These are phyloP conservation scores for Testicularia cyperi DNA, from an alignment of 1,284 basidiomycete genomes.

Conservation along the genomic window DNA sequence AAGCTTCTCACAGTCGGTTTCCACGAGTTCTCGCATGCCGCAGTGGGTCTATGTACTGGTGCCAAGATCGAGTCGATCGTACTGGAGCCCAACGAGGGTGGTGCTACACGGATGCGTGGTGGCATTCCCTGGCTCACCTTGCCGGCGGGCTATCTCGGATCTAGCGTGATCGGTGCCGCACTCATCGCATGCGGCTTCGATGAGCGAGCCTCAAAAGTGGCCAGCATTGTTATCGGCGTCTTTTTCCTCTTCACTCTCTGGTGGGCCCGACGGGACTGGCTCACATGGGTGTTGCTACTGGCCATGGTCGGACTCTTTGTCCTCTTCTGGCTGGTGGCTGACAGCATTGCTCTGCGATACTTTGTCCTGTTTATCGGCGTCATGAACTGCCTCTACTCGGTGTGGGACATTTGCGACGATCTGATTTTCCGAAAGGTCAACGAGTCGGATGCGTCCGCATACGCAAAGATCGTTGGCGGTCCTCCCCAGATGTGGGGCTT, in stretches of 20 bases:
- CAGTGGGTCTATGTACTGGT: slow-evolving; percentile 73
- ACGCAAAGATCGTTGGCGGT: slow-evolving; percentile 78
- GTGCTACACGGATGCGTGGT: slow-evolving; percentile 87
- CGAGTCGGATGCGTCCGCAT: slow-evolving; percentile 84
- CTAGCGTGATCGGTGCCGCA: slow-evolving; percentile 76
- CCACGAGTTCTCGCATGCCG: slow-evolving; percentile 55
- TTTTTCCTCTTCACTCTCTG: slow-evolving; percentile 91
- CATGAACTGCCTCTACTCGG: slow-evolving; percentile 56
- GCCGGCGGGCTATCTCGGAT: slow-evolving; percentile 71
- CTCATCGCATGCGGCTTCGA: slow-evolving; percentile 89
- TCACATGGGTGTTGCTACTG: slow-evolving; percentile 62
- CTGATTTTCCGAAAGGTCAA: slow-evolving; percentile 74
- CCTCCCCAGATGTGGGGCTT: slow-evolving; percentile 65
- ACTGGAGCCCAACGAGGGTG: slow-evolving; percentile 73
- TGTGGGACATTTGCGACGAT: slow-evolving; percentile 68
- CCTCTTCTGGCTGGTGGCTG: slow-evolving; percentile 39
- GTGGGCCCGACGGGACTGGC: slow-evolving; percentile 76
- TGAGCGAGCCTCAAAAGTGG: slow-evolving; percentile 87
- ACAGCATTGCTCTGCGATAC: slow-evolving; percentile 59
- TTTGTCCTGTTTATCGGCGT: slow-evolving; percentile 80
- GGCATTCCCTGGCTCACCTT: slow-evolving; percentile 82
- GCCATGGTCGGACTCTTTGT: slow-evolving; percentile 52
- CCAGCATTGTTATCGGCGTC: slow-evolving; percentile 75
- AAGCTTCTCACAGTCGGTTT: slow-evolving; percentile 56
- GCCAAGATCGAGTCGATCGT: slow-evolving; percentile 74